A percentile compares a stretch with the other conserved stretches of the same genome.
Evolutionary conservation across 305 asterid species (phyloP).

Genomic region (Caryopteris hybrid): DNA sequence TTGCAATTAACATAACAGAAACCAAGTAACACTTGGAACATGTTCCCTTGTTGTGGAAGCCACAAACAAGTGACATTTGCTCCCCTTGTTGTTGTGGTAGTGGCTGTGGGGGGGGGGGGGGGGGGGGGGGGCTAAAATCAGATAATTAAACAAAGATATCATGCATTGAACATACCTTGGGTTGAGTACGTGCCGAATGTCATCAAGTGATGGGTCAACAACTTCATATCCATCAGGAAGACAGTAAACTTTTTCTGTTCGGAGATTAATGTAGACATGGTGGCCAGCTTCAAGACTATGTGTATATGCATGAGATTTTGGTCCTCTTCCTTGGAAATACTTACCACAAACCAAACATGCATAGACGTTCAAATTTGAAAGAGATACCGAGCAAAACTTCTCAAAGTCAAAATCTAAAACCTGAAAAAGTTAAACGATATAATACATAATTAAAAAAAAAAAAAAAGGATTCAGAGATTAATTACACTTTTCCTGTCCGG

Average conservation of each 20-base stretch:
- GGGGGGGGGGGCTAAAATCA: neutral
- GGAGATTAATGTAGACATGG: constrained; percentile 91
- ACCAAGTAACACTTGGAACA: neutral
- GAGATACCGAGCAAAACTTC: constrained; percentile 93
- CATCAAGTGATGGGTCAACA: constrained; percentile 86
- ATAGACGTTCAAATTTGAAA: constrained; percentile 87
- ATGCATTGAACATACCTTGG: constrained; percentile 55
- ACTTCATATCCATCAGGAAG: constrained; percentile 99
- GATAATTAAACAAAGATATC: neutral
- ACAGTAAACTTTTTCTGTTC: constrained; percentile 90
- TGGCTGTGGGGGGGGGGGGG: too few species aligned
- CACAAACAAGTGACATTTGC: neutral
- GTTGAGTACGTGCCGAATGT: constrained; percentile 83
- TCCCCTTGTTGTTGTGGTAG: too few species aligned
- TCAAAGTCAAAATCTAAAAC: constrained; percentile 97
- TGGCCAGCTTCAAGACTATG: constrained; percentile 96
- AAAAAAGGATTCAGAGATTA: too few species aligned
- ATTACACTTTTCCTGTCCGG: too few species aligned
- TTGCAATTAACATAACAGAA: neutral
- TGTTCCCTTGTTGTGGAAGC: neutral
- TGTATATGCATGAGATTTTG: constrained; percentile 89
- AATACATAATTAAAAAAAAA: too few species aligned
- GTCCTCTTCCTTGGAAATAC: constrained; percentile 95
- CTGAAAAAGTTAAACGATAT: too few species aligned
- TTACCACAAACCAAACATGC: constrained; percentile 98